Base-by-base conservation (phyloP, 495 filamentous ascomycete genomes). In the Annulohypoxylon moriforme region DNA sequence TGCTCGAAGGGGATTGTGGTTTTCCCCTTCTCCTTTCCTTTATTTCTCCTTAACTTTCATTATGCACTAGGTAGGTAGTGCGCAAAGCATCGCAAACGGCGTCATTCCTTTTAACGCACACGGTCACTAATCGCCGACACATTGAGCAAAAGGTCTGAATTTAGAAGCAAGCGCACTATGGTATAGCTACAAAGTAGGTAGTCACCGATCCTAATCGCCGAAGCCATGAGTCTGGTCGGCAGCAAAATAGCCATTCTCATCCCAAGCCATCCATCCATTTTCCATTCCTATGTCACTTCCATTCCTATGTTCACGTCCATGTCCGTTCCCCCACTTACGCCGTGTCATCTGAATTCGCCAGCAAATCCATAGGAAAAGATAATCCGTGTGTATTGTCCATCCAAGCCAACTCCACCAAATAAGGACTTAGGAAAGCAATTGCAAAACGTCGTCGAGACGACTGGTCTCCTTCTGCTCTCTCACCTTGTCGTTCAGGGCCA, bases 401-500 rank as follows among this genome's bases (percentile, higher is more conserved):
- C 1, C 36, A 40, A n/a, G 11, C 14, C 3, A 14, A 40, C 5
- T 11, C 22, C 4, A 1, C 33, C 31, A 36, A 5, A 24, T n/a
- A 53, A 52, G n/a, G 40, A 18, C 27, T 13, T 6, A 33, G 31
- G 10, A 46, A 9, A 85, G 78, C 27, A 85, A 53, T 68, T 80
- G 79, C 36, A 79, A 10, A 40, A 85, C 74, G 60, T 85, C 82
- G 22, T 73, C 79, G 70, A 82, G 78, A 31, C 79, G 81, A 67
- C 75, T 81, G 0, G 75, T 70, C 80, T 86, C 82, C 77, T 73
- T 82, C 82, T 79, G 77, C 52, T 80, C 76, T 27, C 77, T 73
- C 27, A 65, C 69, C 71, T 82, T 83, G 74, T 94, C 92, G 57
- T 88, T 84, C 76, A 95, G 93, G 0, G 94, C 94, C 73, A 91